Base-by-base conservation (phyloP, 331 rosid species). In the Quercus phellos region DNA sequence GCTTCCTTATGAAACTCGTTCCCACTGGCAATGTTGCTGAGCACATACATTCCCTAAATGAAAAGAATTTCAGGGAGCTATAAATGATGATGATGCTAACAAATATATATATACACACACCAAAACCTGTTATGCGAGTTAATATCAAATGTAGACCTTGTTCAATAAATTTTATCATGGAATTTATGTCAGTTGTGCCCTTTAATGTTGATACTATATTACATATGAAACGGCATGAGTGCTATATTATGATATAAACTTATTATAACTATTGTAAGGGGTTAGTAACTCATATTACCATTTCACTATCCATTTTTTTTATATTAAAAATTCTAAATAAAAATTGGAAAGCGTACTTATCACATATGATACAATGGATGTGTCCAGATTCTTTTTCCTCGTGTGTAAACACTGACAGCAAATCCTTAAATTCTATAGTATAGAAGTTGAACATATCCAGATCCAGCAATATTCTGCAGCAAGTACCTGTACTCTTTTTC, bases 1-100 rank as follows among this genome's bases (percentile, higher is more conserved):
- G 91, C 89, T 74, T 90, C 98, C 87, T 89, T 93, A 79, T 90
- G 96, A 78, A 88, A 67, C 77, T 93, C 98, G 53, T 87, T 87
- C 79, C 96, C 94, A 77, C 96, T 90, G 34, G 98, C 88, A 77
- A 93, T 84, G 77, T 93, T 93, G 79, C 88, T 30, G 70, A 93
- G 85, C 59, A 88, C 94, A 83, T 88, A 88, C 93, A 93, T 79
- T 58, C 98, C 96, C 98, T 93, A 76, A 80, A 85, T 70, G 80
- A 74, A 76, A 80, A 75, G 13, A 46, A 73, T 68, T 74, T 53
- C 74, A 43, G 29, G 32, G 42, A 70, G 78, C 38, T 32, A 76
- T 38, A 38, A 8, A 80, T 50, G 9, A 66, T 61, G 17, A 58
- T 1, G 64, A 27, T 61, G 14, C 6, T 61, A 17, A 61, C 16